Base-by-base conservation (phyloP, 306 rosid species). In the Vachellia collinsii region DNA sequence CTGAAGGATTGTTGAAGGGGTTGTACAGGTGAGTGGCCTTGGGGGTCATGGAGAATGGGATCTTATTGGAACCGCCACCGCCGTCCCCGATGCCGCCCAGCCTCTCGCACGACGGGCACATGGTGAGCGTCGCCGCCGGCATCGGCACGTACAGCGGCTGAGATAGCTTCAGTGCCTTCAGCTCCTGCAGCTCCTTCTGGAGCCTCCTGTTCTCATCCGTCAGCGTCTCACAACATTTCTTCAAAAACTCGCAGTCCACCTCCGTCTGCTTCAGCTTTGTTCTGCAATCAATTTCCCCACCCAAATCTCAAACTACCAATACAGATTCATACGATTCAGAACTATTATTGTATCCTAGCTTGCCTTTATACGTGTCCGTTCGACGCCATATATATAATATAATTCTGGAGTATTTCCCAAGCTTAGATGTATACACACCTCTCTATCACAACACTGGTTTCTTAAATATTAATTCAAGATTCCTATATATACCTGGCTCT, bases 221-320 rank as follows among this genome's bases (percentile, higher is more conserved):
- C 62, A 95, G 79, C 1, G 94, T 91, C 79, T 93, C 98, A 42
- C 99, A 95, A 62, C 99, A 95, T 76, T 95, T 95, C 89, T 95
- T 95, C 74, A 95, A 77, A 50, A 90, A 86, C 88, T 95, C 99
- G 54, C 97, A 93, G 43, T 95, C 98, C 73, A 93, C 91, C 80
- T 95, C 99, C 0, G 98, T 95, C 67, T 95, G 99, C 88, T 95
- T 95, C 77, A 95, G 91, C 86, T 95, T 95, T 72, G 99, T 95
- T 82, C 99, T 94, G 91, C 53, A 70, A 77, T 53, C 63, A 48
- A 48, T 5, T 44, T 44, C 11, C 51, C 61, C 61, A 54, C n/a
- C 61, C 2, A 6, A 19, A 54, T 54, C 61, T 54, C 25, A 54
- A 11, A 54, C 25, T 63, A 11, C 64, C 39, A 63, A 38, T 9